These are phyloP conservation scores for Cochlearia excelsa DNA, from an alignment of 345 rosid genomes.

Conservation along the genomic window DNA sequence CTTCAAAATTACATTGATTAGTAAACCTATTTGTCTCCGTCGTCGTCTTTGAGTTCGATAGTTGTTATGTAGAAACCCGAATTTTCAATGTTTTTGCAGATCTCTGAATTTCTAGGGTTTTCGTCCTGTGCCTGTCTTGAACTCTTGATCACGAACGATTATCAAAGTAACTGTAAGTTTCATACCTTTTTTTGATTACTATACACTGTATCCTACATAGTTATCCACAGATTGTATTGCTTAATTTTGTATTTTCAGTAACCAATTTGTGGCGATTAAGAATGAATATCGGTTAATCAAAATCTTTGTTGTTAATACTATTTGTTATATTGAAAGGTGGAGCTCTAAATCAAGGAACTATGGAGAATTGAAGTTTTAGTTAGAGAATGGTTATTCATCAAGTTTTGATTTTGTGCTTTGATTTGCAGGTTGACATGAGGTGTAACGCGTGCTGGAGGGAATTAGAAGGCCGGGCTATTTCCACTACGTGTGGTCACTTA, in stretches of 20 bases:
- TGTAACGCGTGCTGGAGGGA: conserved; percentile 98
- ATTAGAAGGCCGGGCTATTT: conserved; percentile 81
- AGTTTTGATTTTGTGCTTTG: not conserved
- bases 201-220: conserved; percentile 11
- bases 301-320: not conserved
- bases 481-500: conserved; percentile 89
- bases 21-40: conserved; percentile 1
- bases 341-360: not conserved
- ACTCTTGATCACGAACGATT: not conserved
- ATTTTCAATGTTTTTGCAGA: not conserved
- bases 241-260: conserved; percentile 6
- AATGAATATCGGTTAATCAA: not conserved
- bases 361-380: not conserved
- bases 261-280: conserved; percentile 1
- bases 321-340: not conserved
- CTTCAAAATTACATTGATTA: not conserved
- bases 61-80: no score
- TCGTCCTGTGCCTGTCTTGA: not conserved
- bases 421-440: conserved; percentile 58
- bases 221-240: not conserved
- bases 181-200: not conserved
- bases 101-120: conserved; percentile 17
- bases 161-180: not conserved
- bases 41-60: no score
- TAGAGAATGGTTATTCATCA: conserved; percentile 10